A percentile compares a stretch with the other conserved stretches of the same genome.
Conservation (phyloP, 176 grass and related monocot species). For the Guadua angustifolia region DNA sequence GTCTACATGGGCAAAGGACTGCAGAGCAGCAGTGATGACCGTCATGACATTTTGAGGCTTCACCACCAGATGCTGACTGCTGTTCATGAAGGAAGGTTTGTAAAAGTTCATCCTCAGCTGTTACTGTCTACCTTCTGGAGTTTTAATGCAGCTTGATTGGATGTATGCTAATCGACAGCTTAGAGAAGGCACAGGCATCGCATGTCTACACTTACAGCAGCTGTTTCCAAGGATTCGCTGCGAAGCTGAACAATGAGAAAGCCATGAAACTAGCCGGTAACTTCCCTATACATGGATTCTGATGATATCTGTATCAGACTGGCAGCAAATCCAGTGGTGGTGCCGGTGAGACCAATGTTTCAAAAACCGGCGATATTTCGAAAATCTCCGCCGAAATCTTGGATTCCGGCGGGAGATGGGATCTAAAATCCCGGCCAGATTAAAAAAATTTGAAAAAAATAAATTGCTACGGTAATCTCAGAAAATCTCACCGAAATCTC, state of each 20-base stretch:
- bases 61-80: constrained; percentile 66
- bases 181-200: constrained; percentile 62
- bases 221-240: constrained; percentile 71
- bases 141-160: background rate
- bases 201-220: constrained; percentile 65
- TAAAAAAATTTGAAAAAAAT: too few relatives aligned
- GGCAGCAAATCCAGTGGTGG: background rate
- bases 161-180: constrained; percentile 37
- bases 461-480: too few relatives aligned
- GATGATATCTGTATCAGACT: background rate
- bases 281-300: background rate
- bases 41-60: constrained; percentile 42
- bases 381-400: too few relatives aligned
- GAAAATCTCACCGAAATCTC: too few relatives aligned
- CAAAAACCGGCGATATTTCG: too few relatives aligned
- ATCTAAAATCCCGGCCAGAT: too few relatives aligned
- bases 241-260: constrained; percentile 67
- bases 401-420: too few relatives aligned
- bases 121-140: background rate
- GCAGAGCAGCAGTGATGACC: background rate
- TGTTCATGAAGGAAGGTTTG: constrained; percentile 75
- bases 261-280: constrained; percentile 60
- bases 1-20: constrained; percentile 70
- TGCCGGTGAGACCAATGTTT: background rate
- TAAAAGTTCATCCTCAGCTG: background rate